Evolutionary conservation across 1,139 yeast species (phyloP).

Genomic region (Geotrichum carabidarum): DNA sequence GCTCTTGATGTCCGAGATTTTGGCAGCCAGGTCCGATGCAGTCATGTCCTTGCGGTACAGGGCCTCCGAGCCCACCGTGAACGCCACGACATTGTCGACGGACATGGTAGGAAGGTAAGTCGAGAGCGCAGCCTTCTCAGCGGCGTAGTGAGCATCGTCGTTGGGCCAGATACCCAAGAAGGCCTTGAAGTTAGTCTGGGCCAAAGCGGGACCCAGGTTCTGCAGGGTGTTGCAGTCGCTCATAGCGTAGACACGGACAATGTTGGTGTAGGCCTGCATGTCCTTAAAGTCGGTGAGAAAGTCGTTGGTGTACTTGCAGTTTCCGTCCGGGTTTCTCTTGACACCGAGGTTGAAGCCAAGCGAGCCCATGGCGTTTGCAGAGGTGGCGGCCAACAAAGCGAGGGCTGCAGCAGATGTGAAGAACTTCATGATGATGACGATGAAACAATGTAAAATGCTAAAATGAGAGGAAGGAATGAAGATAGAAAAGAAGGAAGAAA

Average conservation of each 20-base stretch:
- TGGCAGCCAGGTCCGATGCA: slow-evolving; percentile 56
- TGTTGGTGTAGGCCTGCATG: slow-evolving; percentile 52
- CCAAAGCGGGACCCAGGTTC: slow-evolving; percentile 81
- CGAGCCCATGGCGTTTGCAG: slow-evolving; percentile 20
- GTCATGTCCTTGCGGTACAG: slow-evolving; percentile 79
- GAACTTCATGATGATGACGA: slow-evolving; percentile 17
- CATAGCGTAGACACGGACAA: slow-evolving; percentile 77
- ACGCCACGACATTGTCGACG: slow-evolving; percentile 58
- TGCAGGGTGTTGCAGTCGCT: slow-evolving; percentile 84
- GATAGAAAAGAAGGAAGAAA: background rate
- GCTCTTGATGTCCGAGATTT: slow-evolving; percentile 50
- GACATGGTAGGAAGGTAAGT: slow-evolving; percentile 68
- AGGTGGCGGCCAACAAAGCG: slow-evolving; percentile 11
- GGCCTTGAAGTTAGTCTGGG: slow-evolving; percentile 62
- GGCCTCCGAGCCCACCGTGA: slow-evolving; percentile 90
- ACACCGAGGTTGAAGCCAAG: slow-evolving; percentile 80
- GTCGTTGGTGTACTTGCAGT: slow-evolving; percentile 55
- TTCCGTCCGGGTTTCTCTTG: slow-evolving; percentile 47
- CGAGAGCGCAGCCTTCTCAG: slow-evolving; percentile 64
- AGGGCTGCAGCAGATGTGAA: slow-evolving; percentile 12
- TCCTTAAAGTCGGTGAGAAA: slow-evolving; percentile 58
- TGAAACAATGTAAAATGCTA: background rate
- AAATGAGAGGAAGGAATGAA: background rate
- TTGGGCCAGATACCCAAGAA: slow-evolving; percentile 89
- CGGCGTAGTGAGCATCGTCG: slow-evolving; percentile 65